Percentiles rank a stretch among this genome's conserved stretches.
Conservation (phyloP, 2,329 filamentous ascomycete genomes). For the Microdochium trichocladiopsis region DNA sequence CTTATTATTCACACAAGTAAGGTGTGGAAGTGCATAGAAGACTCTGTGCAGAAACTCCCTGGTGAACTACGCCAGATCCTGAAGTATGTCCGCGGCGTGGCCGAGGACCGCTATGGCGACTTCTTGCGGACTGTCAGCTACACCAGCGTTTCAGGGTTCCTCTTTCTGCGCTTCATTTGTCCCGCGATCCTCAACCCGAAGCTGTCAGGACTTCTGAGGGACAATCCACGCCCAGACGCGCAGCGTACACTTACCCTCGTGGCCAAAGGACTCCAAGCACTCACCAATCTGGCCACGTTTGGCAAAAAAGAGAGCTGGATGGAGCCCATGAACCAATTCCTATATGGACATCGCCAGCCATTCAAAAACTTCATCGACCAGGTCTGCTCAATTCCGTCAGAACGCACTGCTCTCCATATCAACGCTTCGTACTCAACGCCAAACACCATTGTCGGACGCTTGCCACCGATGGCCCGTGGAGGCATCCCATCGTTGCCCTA, state of each 20-base stretch:
- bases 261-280: constrained; percentile 83
- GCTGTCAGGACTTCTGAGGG: constrained; percentile 75
- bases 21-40: constrained; percentile 77
- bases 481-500: constrained; percentile 92
- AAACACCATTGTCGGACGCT: constrained; percentile 76
- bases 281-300: constrained; percentile 86
- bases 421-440: constrained; percentile 89
- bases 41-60: constrained; percentile 69
- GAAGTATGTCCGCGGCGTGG: constrained; percentile 85
- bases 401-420: constrained; percentile 55
- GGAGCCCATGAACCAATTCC: constrained; percentile 94
- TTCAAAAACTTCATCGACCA: constrained; percentile 85
- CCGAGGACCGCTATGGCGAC: constrained; percentile 90
- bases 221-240: constrained; percentile 75
- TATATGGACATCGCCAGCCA: constrained; percentile 65
- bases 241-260: constrained; percentile 88
- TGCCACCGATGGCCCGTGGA: constrained; percentile 76
- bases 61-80: constrained; percentile 78
- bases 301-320: constrained; percentile 97
- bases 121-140: constrained; percentile 85
- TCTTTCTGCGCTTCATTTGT: constrained; percentile 93
- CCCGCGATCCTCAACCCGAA: constrained; percentile 95
- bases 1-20: constrained; percentile 72
- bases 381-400: constrained; percentile 75
- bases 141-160: constrained; percentile 88